Base-by-base conservation (phyloP, 2,329 filamentous ascomycete genomes). In the Cadophora sp. region DNA sequence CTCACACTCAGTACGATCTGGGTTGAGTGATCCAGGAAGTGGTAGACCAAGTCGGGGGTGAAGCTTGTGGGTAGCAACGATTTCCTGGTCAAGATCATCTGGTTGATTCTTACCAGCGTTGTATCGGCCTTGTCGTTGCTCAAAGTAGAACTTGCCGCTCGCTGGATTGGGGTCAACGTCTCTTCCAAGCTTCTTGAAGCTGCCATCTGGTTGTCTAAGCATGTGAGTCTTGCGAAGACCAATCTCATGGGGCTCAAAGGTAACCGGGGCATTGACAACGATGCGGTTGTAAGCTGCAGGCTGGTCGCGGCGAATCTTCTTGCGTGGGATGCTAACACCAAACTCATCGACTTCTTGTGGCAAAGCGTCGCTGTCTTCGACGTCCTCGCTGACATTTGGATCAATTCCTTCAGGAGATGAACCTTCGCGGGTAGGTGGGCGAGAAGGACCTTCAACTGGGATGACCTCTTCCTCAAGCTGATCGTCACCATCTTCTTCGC, bases 211-310 rank as follows among this genome's bases (percentile, higher is more conserved):
- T 27, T 73, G 68, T n/a, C 72, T 73, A 50, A 66, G 65, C 47
- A 70, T 68, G 58, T 70, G 69, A 48, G 69, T 69, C 41, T 72
- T 69, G 39, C 75, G 67, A 45, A 75, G 64, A 39, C 76, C 76
- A 67, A 77, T 77, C 45, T 77, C 76, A 62, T 71, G 59, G 6
- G 71, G 63, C 13, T 77, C 74, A 53, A 74, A 77, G 6, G 51
- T 64, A 51, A 75, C 65, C 56, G 67, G 70, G 13, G 50, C 43
- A 4, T 48, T 24, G n/a, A n/a, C 53, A 48, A 65, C 47, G n/a
- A 65, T 65, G 20, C 62, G 48, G 27, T 64, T 67, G 43, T 50
- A 56, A 24, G 64, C 50, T 22, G 48, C 50, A 14, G 51, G 50
- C 3, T 58, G 62, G 55, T 64, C 64, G n/a, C 62, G 61, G 39